Percentiles rank a stretch among this genome's conserved stretches.
Evolutionary conservation across 352 stramenopile species (phyloP).

Genomic region (Elongisporangium undulatum): DNA sequence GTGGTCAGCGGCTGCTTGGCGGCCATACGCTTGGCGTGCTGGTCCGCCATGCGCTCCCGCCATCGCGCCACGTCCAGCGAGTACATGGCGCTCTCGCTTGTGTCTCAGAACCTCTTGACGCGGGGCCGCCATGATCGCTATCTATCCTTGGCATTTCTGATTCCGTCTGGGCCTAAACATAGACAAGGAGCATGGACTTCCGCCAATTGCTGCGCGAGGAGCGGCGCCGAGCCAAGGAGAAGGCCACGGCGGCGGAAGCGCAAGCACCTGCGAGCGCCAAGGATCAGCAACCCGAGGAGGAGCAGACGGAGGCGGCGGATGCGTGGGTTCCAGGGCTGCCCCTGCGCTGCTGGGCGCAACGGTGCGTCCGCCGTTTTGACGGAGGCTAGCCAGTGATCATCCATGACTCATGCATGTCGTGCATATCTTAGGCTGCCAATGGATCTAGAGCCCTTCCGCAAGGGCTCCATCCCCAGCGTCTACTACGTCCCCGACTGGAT

Average conservation of each 20-base stretch:
- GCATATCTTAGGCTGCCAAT: conserved; percentile 13
- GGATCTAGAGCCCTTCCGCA: conserved; percentile 26
- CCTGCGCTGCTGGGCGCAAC: conserved; percentile 22
- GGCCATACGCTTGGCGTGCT: conserved; percentile 20
- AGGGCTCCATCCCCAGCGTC: conserved; percentile 32
- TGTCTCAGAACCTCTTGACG: not conserved
- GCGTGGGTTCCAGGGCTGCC: not conserved
- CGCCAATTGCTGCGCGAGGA: conserved; percentile 44
- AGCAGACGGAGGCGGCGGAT: not conserved
- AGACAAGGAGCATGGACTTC: conserved; percentile 44
- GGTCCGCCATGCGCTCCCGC: conserved; percentile 33
- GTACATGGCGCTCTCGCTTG: conserved; percentile 27
- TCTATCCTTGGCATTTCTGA: conserved; percentile 2
- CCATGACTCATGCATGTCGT: not conserved
- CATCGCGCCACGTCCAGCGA: conserved; percentile 53
- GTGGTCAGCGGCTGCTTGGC: conserved; percentile 18
- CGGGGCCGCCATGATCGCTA: not conserved
- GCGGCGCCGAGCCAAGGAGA: conserved; percentile 28
- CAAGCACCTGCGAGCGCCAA: not conserved
- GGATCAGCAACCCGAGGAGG: not conserved
- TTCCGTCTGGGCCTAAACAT: conserved; percentile 1
- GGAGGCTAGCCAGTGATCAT: conserved; percentile 1
- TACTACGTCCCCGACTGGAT: conserved; percentile 70
- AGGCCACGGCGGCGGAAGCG: not conserved
- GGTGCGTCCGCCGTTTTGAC: conserved; percentile 10